Evolutionary conservation across 306 rosid genomes (phyloP).

Genomic region (Glycine tomentella): DNA sequence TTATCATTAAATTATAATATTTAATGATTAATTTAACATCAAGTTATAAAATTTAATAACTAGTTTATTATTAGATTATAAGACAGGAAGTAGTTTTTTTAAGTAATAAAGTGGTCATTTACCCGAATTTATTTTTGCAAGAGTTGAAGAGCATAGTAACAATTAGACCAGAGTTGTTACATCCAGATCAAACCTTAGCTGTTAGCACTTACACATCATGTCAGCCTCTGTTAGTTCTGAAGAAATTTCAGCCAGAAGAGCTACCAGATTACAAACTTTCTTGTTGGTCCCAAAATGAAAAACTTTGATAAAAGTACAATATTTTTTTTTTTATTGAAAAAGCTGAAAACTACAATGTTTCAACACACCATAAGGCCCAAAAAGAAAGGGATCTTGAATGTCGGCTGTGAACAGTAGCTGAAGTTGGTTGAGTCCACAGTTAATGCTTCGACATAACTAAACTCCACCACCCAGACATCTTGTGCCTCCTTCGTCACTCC

Average conservation of each 20-base stretch:
- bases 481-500: not conserved
- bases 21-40: too few relatives aligned
- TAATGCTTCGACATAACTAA: conserved; percentile 25
- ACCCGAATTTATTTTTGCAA: too few relatives aligned
- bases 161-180: not conserved
- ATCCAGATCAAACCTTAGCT: not conserved
- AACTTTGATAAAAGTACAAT: not conserved
- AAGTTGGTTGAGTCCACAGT: conserved; percentile 27
- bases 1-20: too few relatives aligned
- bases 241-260: conserved; percentile 40
- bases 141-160: too few relatives aligned
- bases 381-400: conserved; percentile 20
- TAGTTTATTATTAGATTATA: too few relatives aligned
- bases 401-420: conserved; percentile 17
- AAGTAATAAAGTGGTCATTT: too few relatives aligned
- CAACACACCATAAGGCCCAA: not conserved
- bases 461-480: not conserved
- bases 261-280: conserved; percentile 19
- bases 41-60: too few relatives aligned
- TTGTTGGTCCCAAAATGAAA: conserved; percentile 38
- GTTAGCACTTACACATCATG: not conserved
- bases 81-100: too few relatives aligned
- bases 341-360: not conserved
- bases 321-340: not conserved
- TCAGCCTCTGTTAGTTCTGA: not conserved